A percentile compares a stretch with the other conserved stretches of the same genome.
Evolutionary conservation across 2,329 filamentous ascomycete species (phyloP).

Genomic region (Rachicladosporium sp.): DNA sequence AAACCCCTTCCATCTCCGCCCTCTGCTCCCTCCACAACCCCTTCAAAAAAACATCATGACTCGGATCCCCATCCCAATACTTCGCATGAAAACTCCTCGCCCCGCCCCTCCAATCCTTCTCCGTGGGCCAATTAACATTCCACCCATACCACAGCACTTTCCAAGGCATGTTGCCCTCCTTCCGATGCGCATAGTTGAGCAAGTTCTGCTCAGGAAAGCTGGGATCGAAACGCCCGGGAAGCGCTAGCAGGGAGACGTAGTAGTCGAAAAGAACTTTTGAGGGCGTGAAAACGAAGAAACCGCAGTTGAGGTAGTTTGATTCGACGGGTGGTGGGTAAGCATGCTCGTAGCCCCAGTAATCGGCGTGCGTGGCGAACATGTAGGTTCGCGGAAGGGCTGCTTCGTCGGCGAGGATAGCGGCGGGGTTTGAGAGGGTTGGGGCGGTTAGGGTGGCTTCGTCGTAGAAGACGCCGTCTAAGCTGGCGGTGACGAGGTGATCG

Average conservation of each 20-base stretch:
- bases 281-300: slow-evolving; percentile 28
- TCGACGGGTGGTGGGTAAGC: slow-evolving; percentile 19
- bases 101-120: slow-evolving; percentile 24
- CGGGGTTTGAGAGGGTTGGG: slow-evolving; percentile 14
- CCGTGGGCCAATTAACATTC: slow-evolving; percentile 29
- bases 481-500: slow-evolving; percentile 20
- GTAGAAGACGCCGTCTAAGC: slow-evolving; percentile 23
- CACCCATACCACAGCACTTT: slow-evolving; percentile 26
- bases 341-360: slow-evolving; percentile 22
- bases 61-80: slow-evolving; percentile 27
- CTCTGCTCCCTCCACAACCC: slow-evolving; percentile 24
- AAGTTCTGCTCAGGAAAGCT: slow-evolving; percentile 27
- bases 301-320: slow-evolving; percentile 23
- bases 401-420: slow-evolving; percentile 21
- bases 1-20: slow-evolving; percentile 23
- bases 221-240: slow-evolving; percentile 23
- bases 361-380: slow-evolving; percentile 27
- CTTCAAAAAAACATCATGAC: slow-evolving; percentile 23
- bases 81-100: slow-evolving; percentile 28
- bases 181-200: slow-evolving; percentile 28
- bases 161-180: slow-evolving; percentile 30
- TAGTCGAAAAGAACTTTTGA: slow-evolving; percentile 23
- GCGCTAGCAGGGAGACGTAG: slow-evolving; percentile 22
- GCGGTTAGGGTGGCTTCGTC: slow-evolving; percentile 24
- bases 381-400: slow-evolving; percentile 26